These are phyloP conservation scores for Aspergillus hiratsukae DNA, from an alignment of 2,329 filamentous ascomycete genomes.

Conservation along the genomic window DNA sequence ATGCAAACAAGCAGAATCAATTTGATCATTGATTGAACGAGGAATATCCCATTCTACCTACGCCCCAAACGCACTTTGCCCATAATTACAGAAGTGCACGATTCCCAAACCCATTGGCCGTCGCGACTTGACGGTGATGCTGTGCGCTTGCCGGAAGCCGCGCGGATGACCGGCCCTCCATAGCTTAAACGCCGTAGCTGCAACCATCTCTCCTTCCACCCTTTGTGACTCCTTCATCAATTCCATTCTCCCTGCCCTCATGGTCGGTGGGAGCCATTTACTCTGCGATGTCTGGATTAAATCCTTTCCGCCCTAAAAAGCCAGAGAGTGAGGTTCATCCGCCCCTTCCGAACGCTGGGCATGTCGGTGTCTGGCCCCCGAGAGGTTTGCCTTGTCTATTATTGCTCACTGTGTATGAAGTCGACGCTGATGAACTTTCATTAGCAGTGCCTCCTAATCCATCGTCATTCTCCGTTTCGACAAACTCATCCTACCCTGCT, in stretches of 20 bases:
- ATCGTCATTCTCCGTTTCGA: slow-evolving; percentile 2
- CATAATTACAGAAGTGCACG: neutral
- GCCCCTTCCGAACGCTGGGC: slow-evolving; percentile 10
- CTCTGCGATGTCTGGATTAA: slow-evolving; percentile 45
- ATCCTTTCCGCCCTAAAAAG: slow-evolving; percentile 48
- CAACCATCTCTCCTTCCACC: neutral
- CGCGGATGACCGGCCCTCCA: slow-evolving; percentile 5
- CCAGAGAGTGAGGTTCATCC: slow-evolving; percentile 28
- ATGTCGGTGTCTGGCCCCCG: neutral
- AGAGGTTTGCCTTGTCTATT: neutral
- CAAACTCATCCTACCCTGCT: slow-evolving; percentile 4
- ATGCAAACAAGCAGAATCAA: neutral
- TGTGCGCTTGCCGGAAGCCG: slow-evolving; percentile 8
- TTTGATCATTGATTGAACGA: neutral
- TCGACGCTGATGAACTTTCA: slow-evolving; percentile 11
- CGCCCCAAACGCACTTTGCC: neutral
- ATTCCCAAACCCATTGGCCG: neutral
- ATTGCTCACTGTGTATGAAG: neutral
- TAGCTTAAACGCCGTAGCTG: neutral
- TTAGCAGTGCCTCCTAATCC: slow-evolving; percentile 7
- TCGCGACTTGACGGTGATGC: neutral
- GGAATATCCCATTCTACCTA: neutral
- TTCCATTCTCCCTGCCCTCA: slow-evolving; percentile 18
- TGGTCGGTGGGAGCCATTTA: slow-evolving; percentile 24
- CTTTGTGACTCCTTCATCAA: slow-evolving; percentile 10